A percentile compares a stretch with the other conserved stretches of the same genome.
phyloP scores from a whole-genome alignment of 441 rosid genomes.

The Eutrema salsugineum region DNA sequence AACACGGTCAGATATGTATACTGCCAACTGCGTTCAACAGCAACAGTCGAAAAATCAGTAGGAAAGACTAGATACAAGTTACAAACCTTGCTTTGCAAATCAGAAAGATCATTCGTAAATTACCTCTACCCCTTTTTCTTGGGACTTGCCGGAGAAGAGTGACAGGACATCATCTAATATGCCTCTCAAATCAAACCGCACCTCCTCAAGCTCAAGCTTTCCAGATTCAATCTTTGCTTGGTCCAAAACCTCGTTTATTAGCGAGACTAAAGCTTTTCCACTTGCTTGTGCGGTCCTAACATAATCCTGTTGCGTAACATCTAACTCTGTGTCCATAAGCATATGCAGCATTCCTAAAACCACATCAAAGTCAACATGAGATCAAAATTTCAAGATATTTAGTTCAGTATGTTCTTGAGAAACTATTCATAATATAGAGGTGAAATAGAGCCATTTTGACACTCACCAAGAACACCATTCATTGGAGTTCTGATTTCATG shows the following conservation, averaged over 20 bases:
- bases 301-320: constrained; percentile 83
- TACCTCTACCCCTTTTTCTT: constrained; percentile 89
- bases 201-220: constrained; percentile 88
- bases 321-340: constrained; percentile 88
- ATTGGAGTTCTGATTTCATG: constrained; percentile 97
- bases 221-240: constrained; percentile 98
- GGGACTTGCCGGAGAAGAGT: constrained; percentile 86
- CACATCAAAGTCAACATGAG: constrained; percentile 11
- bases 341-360: constrained; percentile 82
- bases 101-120: background rate
- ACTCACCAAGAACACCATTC: constrained; percentile 97
- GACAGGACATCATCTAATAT: constrained; percentile 86
- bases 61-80: background rate
- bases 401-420: background rate
- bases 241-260: constrained; percentile 90
- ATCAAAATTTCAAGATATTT: background rate
- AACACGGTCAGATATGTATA: constrained; percentile 74
- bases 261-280: constrained; percentile 86
- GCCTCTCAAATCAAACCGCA: constrained; percentile 71
- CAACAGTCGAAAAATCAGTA: constrained; percentile 14
- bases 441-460: background rate
- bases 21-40: constrained; percentile 65
- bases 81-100: background rate
- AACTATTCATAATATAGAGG: background rate
- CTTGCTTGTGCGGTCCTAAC: constrained; percentile 90